Percentiles rank a stretch among this genome's conserved stretches.
These are phyloP conservation scores for Toxicodendron radicans DNA, from an alignment of 345 rosid species.

Conservation along the genomic window DNA sequence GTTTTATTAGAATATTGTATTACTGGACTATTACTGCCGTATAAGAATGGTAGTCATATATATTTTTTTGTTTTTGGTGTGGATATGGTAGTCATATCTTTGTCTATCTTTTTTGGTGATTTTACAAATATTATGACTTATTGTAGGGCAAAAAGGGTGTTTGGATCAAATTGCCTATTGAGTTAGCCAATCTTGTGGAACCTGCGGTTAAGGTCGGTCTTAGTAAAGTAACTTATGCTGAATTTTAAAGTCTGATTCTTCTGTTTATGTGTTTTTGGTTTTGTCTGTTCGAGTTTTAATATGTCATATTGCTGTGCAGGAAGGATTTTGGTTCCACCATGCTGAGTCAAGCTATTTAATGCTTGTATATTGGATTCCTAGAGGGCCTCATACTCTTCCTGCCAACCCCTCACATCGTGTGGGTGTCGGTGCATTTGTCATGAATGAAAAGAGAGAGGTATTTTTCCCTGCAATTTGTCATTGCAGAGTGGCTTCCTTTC, in stretches of 20 bases:
- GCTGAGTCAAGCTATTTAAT: constrained; percentile 81
- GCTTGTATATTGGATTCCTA: constrained; percentile 87
- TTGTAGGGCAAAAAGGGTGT: constrained; percentile 82
- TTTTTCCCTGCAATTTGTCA: constrained; percentile 1
- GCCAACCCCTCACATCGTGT: constrained; percentile 89
- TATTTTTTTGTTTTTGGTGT: too few species aligned
- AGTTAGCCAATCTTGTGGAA: constrained; percentile 66
- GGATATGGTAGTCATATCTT: too few species aligned
- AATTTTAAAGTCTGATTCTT: too few species aligned
- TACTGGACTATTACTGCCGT: too few species aligned
- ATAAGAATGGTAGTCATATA: too few species aligned
- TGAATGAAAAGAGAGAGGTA: constrained; percentile 82
- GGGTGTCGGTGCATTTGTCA: constrained; percentile 70
- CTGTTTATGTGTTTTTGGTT: background rate
- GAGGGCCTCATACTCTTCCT: constrained; percentile 61
- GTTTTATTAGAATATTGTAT: too few species aligned
- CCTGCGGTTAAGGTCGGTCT: constrained; percentile 60
- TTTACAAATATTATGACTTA: background rate
- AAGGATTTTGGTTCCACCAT: constrained; percentile 93
- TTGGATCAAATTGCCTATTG: constrained; percentile 85
- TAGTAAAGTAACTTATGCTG: too few species aligned
- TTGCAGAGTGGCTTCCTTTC: background rate
- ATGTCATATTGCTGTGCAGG: constrained; percentile 39
- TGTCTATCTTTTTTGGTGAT: background rate
- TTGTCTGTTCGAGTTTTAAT: background rate